Evolutionary conservation across 495 filamentous ascomycete species (phyloP), one percentile per base, ranked within the genome.

Genomic region (Penicillium egyptiacum): DNA sequence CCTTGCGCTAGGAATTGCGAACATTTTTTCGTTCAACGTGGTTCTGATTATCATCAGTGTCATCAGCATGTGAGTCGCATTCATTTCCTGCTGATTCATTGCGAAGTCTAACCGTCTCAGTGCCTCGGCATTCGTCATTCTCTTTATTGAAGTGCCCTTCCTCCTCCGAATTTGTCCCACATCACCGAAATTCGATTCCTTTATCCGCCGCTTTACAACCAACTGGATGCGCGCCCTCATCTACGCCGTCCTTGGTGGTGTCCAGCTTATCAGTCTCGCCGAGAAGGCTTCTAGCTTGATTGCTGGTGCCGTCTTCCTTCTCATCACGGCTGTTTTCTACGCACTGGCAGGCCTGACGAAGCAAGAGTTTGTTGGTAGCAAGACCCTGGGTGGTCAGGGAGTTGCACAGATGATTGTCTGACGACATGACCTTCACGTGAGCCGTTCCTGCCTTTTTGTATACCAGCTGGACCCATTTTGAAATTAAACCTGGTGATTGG

Each of bases 351-450:
- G 82, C 30, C 44, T 96, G 62, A 96, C 89, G 81, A 90, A 88
- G 50, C 94, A 99, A 76, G 90, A 88, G 25, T 99, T 99, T 72
- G 83, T 95, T 52, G 88, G 91, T 31, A 97, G 92, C 80, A 98
- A 98, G 86, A 98, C 95, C 20, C 77, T 99, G 56, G 94, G 94
- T 58, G 94, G 94, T 40, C 88, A 89, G 59, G 94, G 95, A 19
- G 85, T 98, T 60, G 93, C 92, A 58, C 93, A 97, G 79, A 97
- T 98, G 95, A 98, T 99, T 76, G 92, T 98, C 70, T 97, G 67
- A 61, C 53, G 3, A 39, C 22, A 28, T 22, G n/a, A 40, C 2
- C n/a, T 54, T 55, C 31, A 35, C 9, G 43, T 41, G 17, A 43
- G 48, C 25, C 26, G 53, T 54, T 44, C 22, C 33, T 51, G 23